phyloP scores from a whole-genome alignment of 257 asterid genomes.

The Fraxinus excelsior region DNA sequence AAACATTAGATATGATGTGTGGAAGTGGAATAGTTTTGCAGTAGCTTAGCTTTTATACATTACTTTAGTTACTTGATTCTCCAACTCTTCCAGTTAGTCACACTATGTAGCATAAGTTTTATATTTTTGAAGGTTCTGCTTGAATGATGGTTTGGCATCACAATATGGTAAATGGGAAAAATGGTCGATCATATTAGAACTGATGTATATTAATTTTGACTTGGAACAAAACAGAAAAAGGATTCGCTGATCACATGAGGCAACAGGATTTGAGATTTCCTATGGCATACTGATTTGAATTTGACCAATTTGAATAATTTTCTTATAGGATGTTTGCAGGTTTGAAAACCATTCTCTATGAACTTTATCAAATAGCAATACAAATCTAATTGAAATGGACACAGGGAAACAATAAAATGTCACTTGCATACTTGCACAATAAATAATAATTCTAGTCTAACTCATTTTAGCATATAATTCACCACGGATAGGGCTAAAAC shows the following conservation, averaged over 20 bases:
- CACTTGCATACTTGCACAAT: not conserved
- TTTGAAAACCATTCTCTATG: not conserved
- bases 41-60: not conserved
- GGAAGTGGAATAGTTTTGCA: conserved; percentile 7
- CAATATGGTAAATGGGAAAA: not conserved
- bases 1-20: conserved; percentile 5
- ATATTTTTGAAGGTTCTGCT: not conserved
- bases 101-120: not conserved
- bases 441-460: not conserved
- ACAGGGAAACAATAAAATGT: not conserved
- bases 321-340: not conserved
- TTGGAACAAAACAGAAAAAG: conserved; percentile 1
- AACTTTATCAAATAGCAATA: not conserved
- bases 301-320: not conserved
- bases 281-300: not conserved
- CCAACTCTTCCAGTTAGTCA: not conserved
- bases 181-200: not conserved
- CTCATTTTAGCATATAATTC: not conserved
- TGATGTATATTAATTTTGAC: not conserved
- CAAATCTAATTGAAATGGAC: not conserved
- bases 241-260: conserved; percentile 7
- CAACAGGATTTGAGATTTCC: not conserved
- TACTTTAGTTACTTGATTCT: not conserved
- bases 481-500: not conserved
- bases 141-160: not conserved